phyloP scores from a whole-genome alignment of 129 eudicot genomes.

The Artemisia annua region DNA sequence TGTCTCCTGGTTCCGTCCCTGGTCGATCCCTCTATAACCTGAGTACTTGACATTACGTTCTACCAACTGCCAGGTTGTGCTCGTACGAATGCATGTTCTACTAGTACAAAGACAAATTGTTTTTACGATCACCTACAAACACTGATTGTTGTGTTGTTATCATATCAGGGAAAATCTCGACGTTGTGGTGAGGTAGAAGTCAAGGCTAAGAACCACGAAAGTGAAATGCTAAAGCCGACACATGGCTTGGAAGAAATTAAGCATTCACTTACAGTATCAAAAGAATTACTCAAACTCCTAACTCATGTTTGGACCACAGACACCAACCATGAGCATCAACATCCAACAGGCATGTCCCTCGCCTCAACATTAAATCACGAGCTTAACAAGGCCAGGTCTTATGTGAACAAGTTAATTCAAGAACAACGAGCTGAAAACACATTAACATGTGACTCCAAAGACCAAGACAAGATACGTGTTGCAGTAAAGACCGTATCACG shows the following conservation, averaged over 20 bases:
- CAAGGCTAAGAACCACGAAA: constrained; percentile 21
- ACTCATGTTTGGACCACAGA: constrained; percentile 43
- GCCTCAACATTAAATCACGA: constrained; percentile 67
- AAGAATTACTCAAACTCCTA: constrained; percentile 75
- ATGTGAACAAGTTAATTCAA: constrained; percentile 58
- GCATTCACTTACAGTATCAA: constrained; percentile 55
- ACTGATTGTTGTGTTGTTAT: background rate
- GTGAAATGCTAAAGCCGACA: constrained; percentile 31
- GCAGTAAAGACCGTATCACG: constrained; percentile 52
- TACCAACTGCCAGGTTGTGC: too few relatives aligned
- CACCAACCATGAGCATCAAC: constrained; percentile 35
- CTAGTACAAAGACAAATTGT: too few relatives aligned
- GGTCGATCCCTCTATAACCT: too few relatives aligned
- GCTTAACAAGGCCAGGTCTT: constrained; percentile 62
- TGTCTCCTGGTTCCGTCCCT: too few relatives aligned
- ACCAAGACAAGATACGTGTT: constrained; percentile 52
- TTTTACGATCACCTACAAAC: background rate
- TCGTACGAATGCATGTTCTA: too few relatives aligned
- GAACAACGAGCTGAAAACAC: constrained; percentile 41
- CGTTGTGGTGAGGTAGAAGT: constrained; percentile 29
- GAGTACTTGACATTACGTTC: too few relatives aligned
- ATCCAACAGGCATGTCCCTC: constrained; percentile 55
- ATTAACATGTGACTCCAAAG: constrained; percentile 40
- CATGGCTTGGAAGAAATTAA: constrained; percentile 54
- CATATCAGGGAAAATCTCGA: constrained; percentile 23